A percentile compares a stretch with the other conserved stretches of the same genome.
Conservation (phyloP, 371 early-diverging fungal genomes). For the Smittium mucronatum region DNA sequence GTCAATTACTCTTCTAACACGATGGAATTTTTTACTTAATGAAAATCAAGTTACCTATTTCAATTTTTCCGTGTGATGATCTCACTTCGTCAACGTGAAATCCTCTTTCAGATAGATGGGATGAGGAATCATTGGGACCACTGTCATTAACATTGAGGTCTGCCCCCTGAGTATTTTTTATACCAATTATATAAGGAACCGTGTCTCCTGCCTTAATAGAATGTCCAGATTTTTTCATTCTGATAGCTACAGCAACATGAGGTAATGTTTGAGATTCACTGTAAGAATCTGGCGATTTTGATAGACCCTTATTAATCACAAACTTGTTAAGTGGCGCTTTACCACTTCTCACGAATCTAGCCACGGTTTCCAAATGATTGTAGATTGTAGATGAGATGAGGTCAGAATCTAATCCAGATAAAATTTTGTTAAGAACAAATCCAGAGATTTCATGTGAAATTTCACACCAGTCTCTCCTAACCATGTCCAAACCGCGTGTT, state of each 20-base stretch:
- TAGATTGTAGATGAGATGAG: conserved; percentile 66
- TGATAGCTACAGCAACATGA: conserved; percentile 92
- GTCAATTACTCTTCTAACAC: background rate
- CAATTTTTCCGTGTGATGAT: conserved; percentile 35
- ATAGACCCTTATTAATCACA: conserved; percentile 88
- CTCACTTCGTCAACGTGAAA: conserved; percentile 83
- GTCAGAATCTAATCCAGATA: conserved; percentile 24
- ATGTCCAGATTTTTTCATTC: conserved; percentile 59
- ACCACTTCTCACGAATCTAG: conserved; percentile 56
- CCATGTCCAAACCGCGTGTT: conserved; percentile 96
- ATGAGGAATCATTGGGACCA: conserved; percentile 18
- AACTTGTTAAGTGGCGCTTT: conserved; percentile 70
- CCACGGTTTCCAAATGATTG: conserved; percentile 50
- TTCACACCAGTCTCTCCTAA: conserved; percentile 97
- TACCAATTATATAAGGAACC: conserved; percentile 91
- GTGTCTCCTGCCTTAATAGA: conserved; percentile 80
- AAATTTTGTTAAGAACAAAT: conserved; percentile 63
- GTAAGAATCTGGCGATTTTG: conserved; percentile 89
- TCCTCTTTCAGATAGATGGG: conserved; percentile 61
- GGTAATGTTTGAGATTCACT: conserved; percentile 81
- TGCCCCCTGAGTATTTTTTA: conserved; percentile 18
- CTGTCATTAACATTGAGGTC: background rate
- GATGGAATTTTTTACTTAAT: background rate
- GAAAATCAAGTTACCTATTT: background rate
- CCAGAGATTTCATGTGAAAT: conserved; percentile 78